A percentile compares a stretch with the other conserved stretches of the same genome.
phyloP scores from a whole-genome alignment of 2,329 filamentous ascomycete genomes.

The Epichloe brachyelytri region DNA sequence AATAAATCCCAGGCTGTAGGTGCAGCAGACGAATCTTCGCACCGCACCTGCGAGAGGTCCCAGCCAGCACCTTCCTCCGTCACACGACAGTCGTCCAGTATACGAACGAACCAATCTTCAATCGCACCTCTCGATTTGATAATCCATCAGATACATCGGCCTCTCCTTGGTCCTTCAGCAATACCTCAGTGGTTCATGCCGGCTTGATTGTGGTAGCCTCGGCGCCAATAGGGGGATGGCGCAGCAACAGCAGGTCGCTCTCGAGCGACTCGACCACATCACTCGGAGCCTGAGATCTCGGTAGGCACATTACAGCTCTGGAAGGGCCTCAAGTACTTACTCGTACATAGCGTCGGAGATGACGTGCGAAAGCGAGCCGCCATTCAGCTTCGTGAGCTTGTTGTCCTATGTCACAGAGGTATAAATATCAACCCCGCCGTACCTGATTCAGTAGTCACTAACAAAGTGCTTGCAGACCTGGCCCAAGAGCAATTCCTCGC shows the following conservation, averaged over 20 bases:
- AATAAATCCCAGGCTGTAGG: neutral
- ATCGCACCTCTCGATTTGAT: neutral
- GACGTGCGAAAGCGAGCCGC: slow-evolving; percentile 41
- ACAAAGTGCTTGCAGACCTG: slow-evolving; percentile 43
- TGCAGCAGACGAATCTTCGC: slow-evolving; percentile 2
- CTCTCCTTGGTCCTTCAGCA: neutral
- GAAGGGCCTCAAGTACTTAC: slow-evolving; percentile 8
- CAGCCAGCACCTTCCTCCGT: slow-evolving; percentile 3
- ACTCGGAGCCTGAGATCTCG: slow-evolving; percentile 43
- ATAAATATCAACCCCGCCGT: neutral
- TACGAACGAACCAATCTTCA: neutral
- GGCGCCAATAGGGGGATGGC: slow-evolving; percentile 22
- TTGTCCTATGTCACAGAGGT: slow-evolving; percentile 44
- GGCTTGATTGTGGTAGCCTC: slow-evolving; percentile 11
- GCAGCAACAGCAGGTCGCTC: slow-evolving; percentile 37
- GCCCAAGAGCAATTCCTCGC: slow-evolving; percentile 61
- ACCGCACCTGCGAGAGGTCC: slow-evolving; percentile 3
- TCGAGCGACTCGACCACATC: slow-evolving; percentile 42
- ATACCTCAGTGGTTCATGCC: slow-evolving; percentile 15
- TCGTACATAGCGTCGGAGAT: slow-evolving; percentile 24
- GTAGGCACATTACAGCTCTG: slow-evolving; percentile 21
- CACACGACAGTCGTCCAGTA: neutral
- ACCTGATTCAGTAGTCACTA: neutral
- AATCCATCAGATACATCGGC: neutral
- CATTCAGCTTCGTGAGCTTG: slow-evolving; percentile 40